Evolutionary conservation across 1,284 basidiomycete genomes (phyloP), one percentile per base, ranked within the genome.

Genomic region (Calocybe gambosa): DNA sequence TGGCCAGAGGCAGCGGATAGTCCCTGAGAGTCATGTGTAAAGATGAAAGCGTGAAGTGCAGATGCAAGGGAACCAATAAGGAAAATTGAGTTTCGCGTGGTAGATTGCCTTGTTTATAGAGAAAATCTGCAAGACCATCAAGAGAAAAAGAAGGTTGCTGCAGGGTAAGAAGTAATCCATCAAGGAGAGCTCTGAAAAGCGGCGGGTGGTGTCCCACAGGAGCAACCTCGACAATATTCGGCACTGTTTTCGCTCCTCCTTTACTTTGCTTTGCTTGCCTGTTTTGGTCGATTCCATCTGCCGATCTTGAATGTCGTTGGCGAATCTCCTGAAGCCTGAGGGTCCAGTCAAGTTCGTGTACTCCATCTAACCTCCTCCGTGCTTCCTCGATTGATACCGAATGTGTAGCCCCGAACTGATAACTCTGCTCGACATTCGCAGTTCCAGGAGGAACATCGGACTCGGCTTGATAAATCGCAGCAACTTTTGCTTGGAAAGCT

Each of bases 341-440:
- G 21, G 75, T 74, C 94, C 93, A 98, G 52, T 84, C 81, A 5
- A 84, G 69, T n/a, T 85, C 76, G 59, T 95, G 85, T 38, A 86
- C 80, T 53, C 79, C 74, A 54, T 86, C 69, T 9, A 97, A 71
- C 19, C 87, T 77, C 47, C 70, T 66, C n/a, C 81, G 74, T 6
- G 94, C 94, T 43, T 93, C 87, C 36, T 77, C 68, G 31, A 86
- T 69, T 3, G 82, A 70, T 13, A 92, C 75, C 0, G 82, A 80
- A 54, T 88, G 85, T 15, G 71, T 72, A 2, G 74, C 58, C 43
- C 70, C 66, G 58, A 90, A 87, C 45, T 77, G 77, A 58, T 78
- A 78, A 39, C 76, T 73, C 4, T 59, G 53, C 23, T 61, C 63
- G n/a, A 50, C 42, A 23, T 62, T 56, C 18, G 50, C 46, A 3